Evolutionary conservation across 306 rosid genomes (phyloP), one percentile per base, ranked within the genome.

Genomic region (Corylus americana): DNA sequence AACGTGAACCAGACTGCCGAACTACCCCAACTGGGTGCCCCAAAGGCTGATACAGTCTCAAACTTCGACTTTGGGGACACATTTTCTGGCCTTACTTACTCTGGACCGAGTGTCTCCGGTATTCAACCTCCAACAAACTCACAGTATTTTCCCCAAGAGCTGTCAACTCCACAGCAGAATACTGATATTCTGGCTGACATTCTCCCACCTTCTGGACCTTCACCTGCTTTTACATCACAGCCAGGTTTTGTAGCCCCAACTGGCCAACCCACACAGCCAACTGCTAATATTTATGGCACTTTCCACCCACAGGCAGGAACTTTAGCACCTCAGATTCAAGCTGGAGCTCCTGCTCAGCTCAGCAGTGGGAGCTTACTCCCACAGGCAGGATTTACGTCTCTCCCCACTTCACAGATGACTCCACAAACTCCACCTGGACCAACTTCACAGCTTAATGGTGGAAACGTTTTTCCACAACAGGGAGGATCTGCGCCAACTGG

Each of bases 101-200:
- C 94, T 4, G 77, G 86, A 14, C 12, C 89, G 29, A 58, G 72
- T n/a, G 83, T 74, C 68, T 58, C 84, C 48, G 70, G 63, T 58
- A 80, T 82, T 55, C 89, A 84, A 61, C 79, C 87, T 69, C 71
- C 92, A 75, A 57, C 79, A 18, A 86, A 81, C 84, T 49, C 88
- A 16, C 86, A 74, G 47, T 82, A 79, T 83, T 50, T 48, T 44
- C 75, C 89, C 80, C 92, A 83, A 74, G 93, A 88, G 59, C 78
- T 78, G 47, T 74, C 90, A 31, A 55, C 82, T 55, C 75, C 89
- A 75, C 81, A 73, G 55, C 90, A 87, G 82, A 88, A 86, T 78
- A 79, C 85, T 66, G 98, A 90, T 80, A 87, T 92, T 74, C 88
- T 93, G 50, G 95, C 92, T 1, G 95, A 83, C 79, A 92, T 93